Conservation (phyloP, 1,284 basidiomycete genomes). For the Butyriboletus pseudospeciosus region DNA sequence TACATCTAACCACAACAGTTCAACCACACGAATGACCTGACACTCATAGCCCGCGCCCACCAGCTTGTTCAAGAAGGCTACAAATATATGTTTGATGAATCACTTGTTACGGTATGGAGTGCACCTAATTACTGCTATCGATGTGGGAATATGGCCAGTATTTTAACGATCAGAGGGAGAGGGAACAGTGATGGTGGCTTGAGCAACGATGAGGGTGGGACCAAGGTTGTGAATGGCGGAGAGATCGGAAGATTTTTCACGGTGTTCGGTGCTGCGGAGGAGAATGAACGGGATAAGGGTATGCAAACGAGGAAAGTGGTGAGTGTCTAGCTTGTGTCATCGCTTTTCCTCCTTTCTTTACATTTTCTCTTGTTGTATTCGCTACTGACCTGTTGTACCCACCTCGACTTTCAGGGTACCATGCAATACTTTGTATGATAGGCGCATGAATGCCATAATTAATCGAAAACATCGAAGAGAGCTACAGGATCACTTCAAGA, state of each 20-base stretch:
- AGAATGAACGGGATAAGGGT: slow-evolving; percentile 79
- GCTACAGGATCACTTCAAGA: not conserved
- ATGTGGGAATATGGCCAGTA: slow-evolving; percentile 76
- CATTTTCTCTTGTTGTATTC: not conserved
- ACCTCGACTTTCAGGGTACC: slow-evolving; percentile 18
- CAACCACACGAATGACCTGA: slow-evolving; percentile 84
- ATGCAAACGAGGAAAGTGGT: slow-evolving; percentile 63
- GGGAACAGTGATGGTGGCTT: slow-evolving; percentile 42
- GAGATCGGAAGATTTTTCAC: slow-evolving; percentile 50
- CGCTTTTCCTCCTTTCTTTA: not conserved
- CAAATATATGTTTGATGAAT: slow-evolving; percentile 96
- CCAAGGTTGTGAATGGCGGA: slow-evolving; percentile 7
- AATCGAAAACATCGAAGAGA: not conserved
- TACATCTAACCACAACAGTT: slow-evolving; percentile 52
- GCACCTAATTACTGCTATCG: slow-evolving; percentile 96
- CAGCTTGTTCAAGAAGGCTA: slow-evolving; percentile 96
- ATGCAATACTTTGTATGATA: slow-evolving; percentile 34
- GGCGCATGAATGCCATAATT: slow-evolving; percentile 6
- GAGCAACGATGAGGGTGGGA: slow-evolving; percentile 1
- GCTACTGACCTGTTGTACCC: slow-evolving; percentile 1
- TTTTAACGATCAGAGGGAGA: slow-evolving; percentile 65
- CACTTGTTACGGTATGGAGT: slow-evolving; percentile 96
- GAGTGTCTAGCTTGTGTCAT: slow-evolving; percentile 26
- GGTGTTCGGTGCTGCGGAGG: slow-evolving; percentile 78
- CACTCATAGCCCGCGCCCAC: slow-evolving; percentile 87